phyloP scores from a whole-genome alignment of 2,329 filamentous ascomycete genomes.

The Phaeosphaeriaceae sp. region DNA sequence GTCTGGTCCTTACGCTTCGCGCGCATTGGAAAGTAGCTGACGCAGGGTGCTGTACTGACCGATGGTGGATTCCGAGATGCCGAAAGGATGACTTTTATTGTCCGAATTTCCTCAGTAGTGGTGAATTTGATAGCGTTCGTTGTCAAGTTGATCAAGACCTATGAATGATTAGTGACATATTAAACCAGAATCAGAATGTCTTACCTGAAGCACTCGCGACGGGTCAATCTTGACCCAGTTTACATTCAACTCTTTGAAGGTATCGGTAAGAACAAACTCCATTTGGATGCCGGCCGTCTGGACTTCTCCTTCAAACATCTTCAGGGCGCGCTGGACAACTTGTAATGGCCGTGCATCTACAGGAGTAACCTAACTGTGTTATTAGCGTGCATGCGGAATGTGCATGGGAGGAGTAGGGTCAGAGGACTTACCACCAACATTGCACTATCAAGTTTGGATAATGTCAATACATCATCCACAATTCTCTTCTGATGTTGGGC shows the following conservation, averaged over 20 bases:
- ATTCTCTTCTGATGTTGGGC: constrained; percentile 76
- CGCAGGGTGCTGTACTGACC: constrained; percentile 50
- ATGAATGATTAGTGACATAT: constrained; percentile 3
- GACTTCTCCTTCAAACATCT: constrained; percentile 80
- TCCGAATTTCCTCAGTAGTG: constrained; percentile 64
- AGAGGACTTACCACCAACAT: constrained; percentile 62
- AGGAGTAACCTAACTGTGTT: constrained; percentile 61
- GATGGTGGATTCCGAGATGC: constrained; percentile 65
- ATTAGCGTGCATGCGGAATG: constrained; percentile 5
- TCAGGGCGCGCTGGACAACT: constrained; percentile 71
- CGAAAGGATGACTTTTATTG: constrained; percentile 70
- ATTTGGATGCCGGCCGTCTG: constrained; percentile 72
- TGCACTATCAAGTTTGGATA: constrained; percentile 72
- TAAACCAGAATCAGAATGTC: neutral
- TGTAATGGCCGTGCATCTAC: constrained; percentile 70
- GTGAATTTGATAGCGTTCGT: constrained; percentile 87
- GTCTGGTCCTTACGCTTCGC: constrained; percentile 55
- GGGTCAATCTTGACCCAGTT: constrained; percentile 77
- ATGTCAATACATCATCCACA: constrained; percentile 56
- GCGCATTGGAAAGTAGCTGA: constrained; percentile 68
- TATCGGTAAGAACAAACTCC: constrained; percentile 67
- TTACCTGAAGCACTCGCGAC: constrained; percentile 70
- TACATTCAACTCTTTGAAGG: constrained; percentile 63
- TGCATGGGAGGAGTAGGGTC: too few species aligned
- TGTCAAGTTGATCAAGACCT: constrained; percentile 77